Evolutionary conservation across 2,329 filamentous ascomycete genomes (phyloP).

Genomic region (Atkinsonella hypoxylon): DNA sequence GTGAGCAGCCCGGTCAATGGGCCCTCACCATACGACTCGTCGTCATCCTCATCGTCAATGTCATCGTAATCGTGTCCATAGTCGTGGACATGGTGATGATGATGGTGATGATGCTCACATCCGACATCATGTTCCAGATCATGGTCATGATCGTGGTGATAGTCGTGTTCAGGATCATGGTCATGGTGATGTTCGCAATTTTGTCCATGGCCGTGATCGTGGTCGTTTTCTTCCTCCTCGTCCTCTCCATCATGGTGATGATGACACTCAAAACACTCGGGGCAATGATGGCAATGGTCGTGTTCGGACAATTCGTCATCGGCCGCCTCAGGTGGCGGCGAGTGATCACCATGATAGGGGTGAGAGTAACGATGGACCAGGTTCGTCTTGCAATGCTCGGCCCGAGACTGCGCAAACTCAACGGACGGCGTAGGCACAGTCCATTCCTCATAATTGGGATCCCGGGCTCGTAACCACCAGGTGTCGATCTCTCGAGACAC

Average conservation of each 20-base stretch:
- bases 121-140: slow-evolving; percentile 22
- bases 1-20: slow-evolving; percentile 76
- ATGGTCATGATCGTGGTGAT: slow-evolving; percentile 22
- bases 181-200: slow-evolving; percentile 20
- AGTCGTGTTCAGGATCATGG: slow-evolving; percentile 8
- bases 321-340: slow-evolving; percentile 20
- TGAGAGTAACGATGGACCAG: slow-evolving; percentile 43
- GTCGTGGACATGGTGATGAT: slow-evolving; percentile 25
- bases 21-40: slow-evolving; percentile 69
- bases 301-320: slow-evolving; percentile 28
- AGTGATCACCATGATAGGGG: slow-evolving; percentile 31
- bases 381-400: slow-evolving; percentile 46
- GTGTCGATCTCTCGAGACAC: slow-evolving; percentile 53
- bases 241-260: slow-evolving; percentile 20
- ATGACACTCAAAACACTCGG: slow-evolving; percentile 16
- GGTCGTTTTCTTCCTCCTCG: slow-evolving; percentile 7
- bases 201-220: slow-evolving; percentile 10
- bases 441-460: slow-evolving; percentile 49
- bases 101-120: slow-evolving; percentile 17
- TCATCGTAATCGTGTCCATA: slow-evolving; percentile 36
- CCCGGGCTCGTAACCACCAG: slow-evolving; percentile 51
- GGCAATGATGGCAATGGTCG: slow-evolving; percentile 24
- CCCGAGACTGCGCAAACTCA: slow-evolving; percentile 44
- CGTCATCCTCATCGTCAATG: slow-evolving; percentile 57
- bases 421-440: slow-evolving; percentile 47